Conservation (phyloP, 1,284 basidiomycete genomes). For the Marasmius sp. region DNA sequence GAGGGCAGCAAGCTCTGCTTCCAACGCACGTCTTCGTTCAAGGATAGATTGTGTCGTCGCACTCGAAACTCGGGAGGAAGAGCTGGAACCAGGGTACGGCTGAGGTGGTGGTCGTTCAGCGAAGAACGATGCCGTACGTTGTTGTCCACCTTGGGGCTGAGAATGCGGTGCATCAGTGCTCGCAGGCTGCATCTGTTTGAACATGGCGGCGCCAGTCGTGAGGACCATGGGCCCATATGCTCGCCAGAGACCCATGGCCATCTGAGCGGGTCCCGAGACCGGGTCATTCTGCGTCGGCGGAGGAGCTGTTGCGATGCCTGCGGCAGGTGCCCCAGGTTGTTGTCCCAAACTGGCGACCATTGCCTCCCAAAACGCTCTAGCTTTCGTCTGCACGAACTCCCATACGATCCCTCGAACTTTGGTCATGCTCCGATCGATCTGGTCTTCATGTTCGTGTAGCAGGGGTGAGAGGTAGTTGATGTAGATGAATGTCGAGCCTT, state of each 20-base stretch:
- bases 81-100: neutral
- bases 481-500: slow-evolving; percentile 82
- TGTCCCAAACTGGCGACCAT: slow-evolving; percentile 48
- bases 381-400: slow-evolving; percentile 62
- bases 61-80: slow-evolving; percentile 5
- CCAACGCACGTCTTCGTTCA: slow-evolving; percentile 52
- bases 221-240: slow-evolving; percentile 74
- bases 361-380: slow-evolving; percentile 63
- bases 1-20: slow-evolving; percentile 57
- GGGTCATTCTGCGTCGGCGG: slow-evolving; percentile 54
- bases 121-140: neutral
- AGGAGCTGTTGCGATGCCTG: slow-evolving; percentile 28
- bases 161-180: slow-evolving; percentile 15
- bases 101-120: slow-evolving; percentile 19
- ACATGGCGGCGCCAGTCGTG: slow-evolving; percentile 59
- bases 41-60: slow-evolving; percentile 31
- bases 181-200: slow-evolving; percentile 46
- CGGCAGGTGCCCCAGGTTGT: slow-evolving; percentile 28
- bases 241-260: slow-evolving; percentile 66
- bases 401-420: slow-evolving; percentile 59
- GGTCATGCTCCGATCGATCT: slow-evolving; percentile 78
- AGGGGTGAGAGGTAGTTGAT: slow-evolving; percentile 75
- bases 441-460: slow-evolving; percentile 71
- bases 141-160: neutral
- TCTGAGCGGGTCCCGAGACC: slow-evolving; percentile 60